phyloP scores from a whole-genome alignment of 768 basidiomycete species.

The Russula brevipes region DNA sequence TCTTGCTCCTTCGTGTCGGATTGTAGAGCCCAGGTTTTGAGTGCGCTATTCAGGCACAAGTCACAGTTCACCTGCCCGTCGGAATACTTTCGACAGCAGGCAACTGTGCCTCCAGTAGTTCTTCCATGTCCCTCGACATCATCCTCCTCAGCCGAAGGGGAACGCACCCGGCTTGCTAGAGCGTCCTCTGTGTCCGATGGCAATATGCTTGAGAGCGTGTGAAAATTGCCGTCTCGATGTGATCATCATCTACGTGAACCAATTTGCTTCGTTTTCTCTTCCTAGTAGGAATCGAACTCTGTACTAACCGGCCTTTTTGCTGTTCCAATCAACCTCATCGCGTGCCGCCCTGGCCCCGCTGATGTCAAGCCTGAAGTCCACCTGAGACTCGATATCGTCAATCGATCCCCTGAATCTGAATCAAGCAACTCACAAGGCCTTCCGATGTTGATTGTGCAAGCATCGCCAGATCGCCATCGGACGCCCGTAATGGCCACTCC shows the following conservation, averaged over 20 bases:
- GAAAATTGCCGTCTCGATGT: slow-evolving; percentile 66
- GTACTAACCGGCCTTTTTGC: slow-evolving; percentile 74
- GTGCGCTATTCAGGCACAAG: slow-evolving; percentile 30
- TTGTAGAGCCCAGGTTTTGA: slow-evolving; percentile 25
- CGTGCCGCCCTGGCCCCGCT: slow-evolving; percentile 53
- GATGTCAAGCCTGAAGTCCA: slow-evolving; percentile 69
- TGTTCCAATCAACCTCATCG: slow-evolving; percentile 69
- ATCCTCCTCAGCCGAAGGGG: slow-evolving; percentile 1
- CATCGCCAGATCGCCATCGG: slow-evolving; percentile 76
- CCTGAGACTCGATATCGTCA: slow-evolving; percentile 37
- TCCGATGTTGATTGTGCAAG: slow-evolving; percentile 80
- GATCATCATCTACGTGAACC: slow-evolving; percentile 62
- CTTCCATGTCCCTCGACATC: slow-evolving; percentile 38
- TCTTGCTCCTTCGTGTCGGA: slow-evolving; percentile 15
- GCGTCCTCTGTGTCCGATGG: slow-evolving; percentile 5
- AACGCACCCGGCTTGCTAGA: background rate
- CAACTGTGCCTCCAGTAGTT: slow-evolving; percentile 38
- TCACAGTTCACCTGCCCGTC: slow-evolving; percentile 33
- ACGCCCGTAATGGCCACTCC: slow-evolving; percentile 75
- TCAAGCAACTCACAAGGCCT: slow-evolving; percentile 47
- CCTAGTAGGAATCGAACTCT: background rate
- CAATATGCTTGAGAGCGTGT: slow-evolving; percentile 34
- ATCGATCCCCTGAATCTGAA: background rate
- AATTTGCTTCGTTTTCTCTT: background rate
- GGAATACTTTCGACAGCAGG: slow-evolving; percentile 42